Percentiles rank a stretch among this genome's conserved stretches.
These are phyloP conservation scores for Agrocybe pediades DNA, from an alignment of 768 basidiomycete species.

Conservation along the genomic window DNA sequence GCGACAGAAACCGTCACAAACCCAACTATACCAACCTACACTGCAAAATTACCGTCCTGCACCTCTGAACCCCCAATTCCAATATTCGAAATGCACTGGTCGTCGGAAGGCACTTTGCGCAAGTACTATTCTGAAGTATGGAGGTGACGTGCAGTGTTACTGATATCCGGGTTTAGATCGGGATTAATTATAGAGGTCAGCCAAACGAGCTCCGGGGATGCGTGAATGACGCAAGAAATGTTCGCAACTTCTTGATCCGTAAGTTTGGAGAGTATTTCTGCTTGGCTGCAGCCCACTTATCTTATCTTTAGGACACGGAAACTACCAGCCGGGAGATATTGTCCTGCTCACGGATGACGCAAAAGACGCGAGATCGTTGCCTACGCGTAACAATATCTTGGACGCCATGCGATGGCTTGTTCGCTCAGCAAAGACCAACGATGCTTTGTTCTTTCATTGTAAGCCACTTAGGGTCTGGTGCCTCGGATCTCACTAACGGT, in stretches of 20 bases:
- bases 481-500: background rate
- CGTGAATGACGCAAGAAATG: slow-evolving; percentile 77
- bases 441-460: slow-evolving; percentile 82
- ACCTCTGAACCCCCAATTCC: slow-evolving; percentile 42
- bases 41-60: background rate
- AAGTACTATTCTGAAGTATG: slow-evolving; percentile 26
- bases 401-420: slow-evolving; percentile 65
- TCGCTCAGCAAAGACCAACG: slow-evolving; percentile 62
- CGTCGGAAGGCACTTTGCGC: slow-evolving; percentile 82
- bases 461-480: slow-evolving; percentile 20
- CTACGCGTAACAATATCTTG: slow-evolving; percentile 49
- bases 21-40: slow-evolving; percentile 1
- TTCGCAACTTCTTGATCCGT: slow-evolving; percentile 69
- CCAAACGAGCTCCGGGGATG: slow-evolving; percentile 69
- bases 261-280: slow-evolving; percentile 17
- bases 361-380: slow-evolving; percentile 40
- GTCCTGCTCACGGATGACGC: slow-evolving; percentile 69
- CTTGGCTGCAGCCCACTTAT: background rate
- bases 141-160: slow-evolving; percentile 5
- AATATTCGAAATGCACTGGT: slow-evolving; percentile 80
- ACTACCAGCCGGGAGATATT: slow-evolving; percentile 63
- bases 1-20: slow-evolving; percentile 8
- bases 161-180: slow-evolving; percentile 49
- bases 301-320: slow-evolving; percentile 33
- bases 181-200: slow-evolving; percentile 77